Evolutionary conservation across 768 basidiomycete species (phyloP).

Genomic region (Sporobolomyces phaffii): DNA sequence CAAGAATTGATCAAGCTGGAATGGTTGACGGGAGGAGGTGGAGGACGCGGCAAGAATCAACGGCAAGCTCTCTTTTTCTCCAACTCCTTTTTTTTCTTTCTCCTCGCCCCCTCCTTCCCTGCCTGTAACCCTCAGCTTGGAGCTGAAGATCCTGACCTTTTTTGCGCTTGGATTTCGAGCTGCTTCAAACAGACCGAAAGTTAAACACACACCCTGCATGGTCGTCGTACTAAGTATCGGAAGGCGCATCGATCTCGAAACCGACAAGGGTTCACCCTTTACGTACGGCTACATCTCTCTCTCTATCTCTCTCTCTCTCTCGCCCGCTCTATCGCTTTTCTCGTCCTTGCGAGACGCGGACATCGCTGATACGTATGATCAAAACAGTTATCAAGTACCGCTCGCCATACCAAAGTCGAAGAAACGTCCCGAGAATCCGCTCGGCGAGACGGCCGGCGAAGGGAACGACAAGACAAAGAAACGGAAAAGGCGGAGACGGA

Average conservation of each 20-base stretch:
- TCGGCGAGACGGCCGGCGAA: not conserved
- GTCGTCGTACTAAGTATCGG: constrained; percentile 2
- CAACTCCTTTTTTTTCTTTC: too few relatives aligned
- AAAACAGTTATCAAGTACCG: not conserved
- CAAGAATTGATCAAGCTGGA: constrained; percentile 3
- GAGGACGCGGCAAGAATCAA: not conserved
- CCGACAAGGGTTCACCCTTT: too few relatives aligned
- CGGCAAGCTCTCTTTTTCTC: not conserved
- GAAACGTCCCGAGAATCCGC: not conserved
- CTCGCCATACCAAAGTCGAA: not conserved
- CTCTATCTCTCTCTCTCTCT: too few relatives aligned
- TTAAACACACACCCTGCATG: constrained; percentile 4
- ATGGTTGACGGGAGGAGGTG: not conserved
- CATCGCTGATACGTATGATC: not conserved
- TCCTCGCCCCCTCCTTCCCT: too few relatives aligned
- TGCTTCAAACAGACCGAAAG: too few relatives aligned
- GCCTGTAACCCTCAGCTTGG: too few relatives aligned
- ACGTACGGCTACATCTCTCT: too few relatives aligned
- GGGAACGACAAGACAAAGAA: not conserved
- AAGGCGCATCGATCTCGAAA: not conserved
- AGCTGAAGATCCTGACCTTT: too few relatives aligned
- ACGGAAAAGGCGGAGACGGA: not conserved
- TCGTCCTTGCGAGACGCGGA: not conserved
- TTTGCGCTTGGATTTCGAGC: too few relatives aligned
- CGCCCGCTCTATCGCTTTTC: not conserved